Base-by-base conservation (phyloP, 2,329 filamentous ascomycete species). In the Clonostachys rhizophaga region DNA sequence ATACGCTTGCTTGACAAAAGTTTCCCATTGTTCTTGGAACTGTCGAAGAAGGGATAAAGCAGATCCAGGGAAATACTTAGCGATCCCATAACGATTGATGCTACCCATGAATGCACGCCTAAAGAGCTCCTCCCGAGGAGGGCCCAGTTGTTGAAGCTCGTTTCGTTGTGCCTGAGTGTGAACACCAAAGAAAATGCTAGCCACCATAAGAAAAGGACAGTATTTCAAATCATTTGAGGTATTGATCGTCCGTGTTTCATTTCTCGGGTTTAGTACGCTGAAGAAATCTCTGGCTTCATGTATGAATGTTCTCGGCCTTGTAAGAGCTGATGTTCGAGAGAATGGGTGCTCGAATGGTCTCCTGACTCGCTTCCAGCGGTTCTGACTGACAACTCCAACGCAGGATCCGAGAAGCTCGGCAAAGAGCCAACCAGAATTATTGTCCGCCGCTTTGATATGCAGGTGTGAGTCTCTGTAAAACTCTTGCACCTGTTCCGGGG, bases 401-500 rank as follows among this genome's bases (percentile, higher is more conserved):
- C 72, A 75, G 42, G 62, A 47, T 0, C 72, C 72, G 0, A 76
- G 61, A 0, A 75, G 55, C 35, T 68, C 51, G 39, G 63, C 53
- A 55, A 74, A 50, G 12, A 55, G 37, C 54, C 56, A 69, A 2
- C 72, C 72, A 1, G 63, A 60, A 50, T 75, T 60, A 48, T 71
- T 72, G 47, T 64, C 60, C 3, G 48, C 36, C 3, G 69, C 71
- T 51, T 76, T 74, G 17, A 48, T 40, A 51, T 75, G 71, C 37
- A 55, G 61, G 46, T 74, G 59, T 0, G 72, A 76, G 50, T 75
- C 72, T 34, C 56, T 59, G 51, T 71, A 74, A 6, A 72, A 58
- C 0, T 50, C 49, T 49, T 65, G 47, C 0, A 73, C 46, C 44
- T 72, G 54, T 5, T 61, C 52, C 4, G 68, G 60, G 6, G 52